A percentile compares a stretch with the other conserved stretches of the same genome.
Evolutionary conservation across 106 monocot species (phyloP).

Genomic region (Iris macrosiphon): DNA sequence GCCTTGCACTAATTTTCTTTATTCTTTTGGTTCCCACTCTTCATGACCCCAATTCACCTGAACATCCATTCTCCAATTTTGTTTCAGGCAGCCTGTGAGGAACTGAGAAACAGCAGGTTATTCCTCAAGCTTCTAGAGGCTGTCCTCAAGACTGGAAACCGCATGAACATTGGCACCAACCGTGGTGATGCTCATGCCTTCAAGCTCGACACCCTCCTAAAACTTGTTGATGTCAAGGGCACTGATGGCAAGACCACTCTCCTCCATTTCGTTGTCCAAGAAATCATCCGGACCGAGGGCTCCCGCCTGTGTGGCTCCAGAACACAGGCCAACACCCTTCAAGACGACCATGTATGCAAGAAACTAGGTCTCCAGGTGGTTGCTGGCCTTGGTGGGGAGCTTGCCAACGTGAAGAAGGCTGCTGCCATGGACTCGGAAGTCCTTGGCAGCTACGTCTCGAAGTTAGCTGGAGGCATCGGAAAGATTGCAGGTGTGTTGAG

Average conservation of each 20-base stretch:
- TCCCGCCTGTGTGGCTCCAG: constrained; percentile 38
- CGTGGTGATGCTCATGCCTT: constrained; percentile 85
- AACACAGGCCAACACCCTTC: constrained; percentile 26
- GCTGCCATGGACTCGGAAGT: constrained; percentile 84
- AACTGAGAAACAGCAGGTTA: constrained; percentile 74
- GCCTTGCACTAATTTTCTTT: too few relatives aligned
- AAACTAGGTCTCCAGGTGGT: constrained; percentile 63
- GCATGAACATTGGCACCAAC: constrained; percentile 96
- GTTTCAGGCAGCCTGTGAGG: constrained; percentile 77
- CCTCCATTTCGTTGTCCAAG: constrained; percentile 87
- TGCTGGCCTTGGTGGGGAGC: constrained; percentile 47
- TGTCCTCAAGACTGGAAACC: constrained; percentile 89
- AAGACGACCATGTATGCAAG: constrained; percentile 37
- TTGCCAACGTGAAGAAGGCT: constrained; percentile 82
- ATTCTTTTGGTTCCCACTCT: too few relatives aligned
- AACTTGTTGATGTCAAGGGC: constrained; percentile 82
- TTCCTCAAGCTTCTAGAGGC: constrained; percentile 92
- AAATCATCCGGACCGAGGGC: constrained; percentile 70
- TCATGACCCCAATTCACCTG: too few relatives aligned
- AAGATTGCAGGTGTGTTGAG: constrained; percentile 48
- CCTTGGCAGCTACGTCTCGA: constrained; percentile 68
- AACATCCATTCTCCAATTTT: too few relatives aligned
- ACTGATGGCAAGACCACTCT: constrained; percentile 91
- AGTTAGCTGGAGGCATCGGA: constrained; percentile 52
- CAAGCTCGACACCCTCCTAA: constrained; percentile 93